A percentile compares a stretch with the other conserved stretches of the same genome.
Conservation (phyloP, 2,329 filamentous ascomycete species). For the Beauveria sp. region DNA sequence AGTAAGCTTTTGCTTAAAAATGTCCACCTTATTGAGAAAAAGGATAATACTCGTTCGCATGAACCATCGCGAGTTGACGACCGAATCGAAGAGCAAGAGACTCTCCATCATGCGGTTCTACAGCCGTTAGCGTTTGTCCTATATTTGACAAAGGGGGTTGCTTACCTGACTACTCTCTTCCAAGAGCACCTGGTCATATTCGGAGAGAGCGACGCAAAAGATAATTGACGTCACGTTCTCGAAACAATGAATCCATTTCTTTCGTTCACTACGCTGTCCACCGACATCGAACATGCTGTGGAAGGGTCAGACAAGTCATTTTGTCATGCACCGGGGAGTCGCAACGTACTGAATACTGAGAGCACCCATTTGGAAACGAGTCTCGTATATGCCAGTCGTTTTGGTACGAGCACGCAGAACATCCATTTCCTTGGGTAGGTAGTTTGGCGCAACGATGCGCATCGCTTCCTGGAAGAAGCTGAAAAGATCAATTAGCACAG, state of each 20-base stretch:
- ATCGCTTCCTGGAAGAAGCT: conserved; percentile 95
- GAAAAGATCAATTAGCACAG: conserved; percentile 7
- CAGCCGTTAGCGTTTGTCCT: not conserved
- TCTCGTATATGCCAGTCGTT: conserved; percentile 98
- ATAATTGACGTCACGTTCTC: conserved; percentile 99
- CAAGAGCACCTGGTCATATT: conserved; percentile 94
- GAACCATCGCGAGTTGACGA: conserved; percentile 98
- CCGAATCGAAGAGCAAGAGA: conserved; percentile 90
- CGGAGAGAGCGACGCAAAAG: conserved; percentile 94
- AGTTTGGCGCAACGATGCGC: conserved; percentile 76
- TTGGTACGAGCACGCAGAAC: conserved; percentile 94
- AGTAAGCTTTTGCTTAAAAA: conserved; percentile 90
- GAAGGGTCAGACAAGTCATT: not conserved
- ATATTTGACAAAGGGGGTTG: not conserved
- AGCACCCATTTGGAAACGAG: conserved; percentile 96
- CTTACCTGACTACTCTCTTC: conserved; percentile 94
- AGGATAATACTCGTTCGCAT: conserved; percentile 98
- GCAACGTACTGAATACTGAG: conserved; percentile 88
- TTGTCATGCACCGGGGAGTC: not conserved
- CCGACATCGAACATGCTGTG: conserved; percentile 97
- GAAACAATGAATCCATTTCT: conserved; percentile 99
- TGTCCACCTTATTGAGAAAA: conserved; percentile 97
- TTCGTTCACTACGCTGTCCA: conserved; percentile 91
- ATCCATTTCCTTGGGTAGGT: conserved; percentile 89
- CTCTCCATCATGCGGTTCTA: conserved; percentile 99